Evolutionary conservation across 2,329 filamentous ascomycete genomes (phyloP).

Genomic region (Scopulariopsis brevicaulis): DNA sequence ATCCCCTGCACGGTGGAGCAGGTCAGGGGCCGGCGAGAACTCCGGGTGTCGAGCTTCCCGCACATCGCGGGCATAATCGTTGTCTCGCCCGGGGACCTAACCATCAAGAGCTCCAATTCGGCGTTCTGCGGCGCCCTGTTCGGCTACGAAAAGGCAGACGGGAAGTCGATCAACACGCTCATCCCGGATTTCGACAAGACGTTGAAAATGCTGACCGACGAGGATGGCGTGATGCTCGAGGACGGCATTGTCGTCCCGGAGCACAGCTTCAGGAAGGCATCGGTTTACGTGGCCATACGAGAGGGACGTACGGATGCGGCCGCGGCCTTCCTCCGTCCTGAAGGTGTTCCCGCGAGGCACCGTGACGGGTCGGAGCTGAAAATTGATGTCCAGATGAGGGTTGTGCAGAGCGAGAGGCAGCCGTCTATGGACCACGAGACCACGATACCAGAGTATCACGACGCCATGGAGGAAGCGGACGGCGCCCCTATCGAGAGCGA

Average conservation of each 20-base stretch:
- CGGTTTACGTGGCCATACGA: constrained; percentile 70
- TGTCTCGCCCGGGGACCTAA: constrained; percentile 64
- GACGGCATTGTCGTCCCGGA: constrained; percentile 97
- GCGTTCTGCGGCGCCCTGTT: constrained; percentile 91
- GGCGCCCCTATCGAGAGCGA: constrained; percentile 43
- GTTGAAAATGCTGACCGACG: constrained; percentile 68
- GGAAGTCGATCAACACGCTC: constrained; percentile 65
- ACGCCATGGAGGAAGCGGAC: constrained; percentile 34
- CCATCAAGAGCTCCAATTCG: constrained; percentile 85
- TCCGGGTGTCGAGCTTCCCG: constrained; percentile 86
- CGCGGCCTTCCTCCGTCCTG: constrained; percentile 69
- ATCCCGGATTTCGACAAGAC: constrained; percentile 83
- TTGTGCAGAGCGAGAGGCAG: constrained; percentile 79
- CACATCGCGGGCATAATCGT: constrained; percentile 97
- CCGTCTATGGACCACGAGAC: constrained; percentile 48
- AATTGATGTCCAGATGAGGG: constrained; percentile 92
- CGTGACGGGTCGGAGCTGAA: constrained; percentile 85
- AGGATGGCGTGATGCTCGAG: constrained; percentile 71
- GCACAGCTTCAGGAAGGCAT: constrained; percentile 84
- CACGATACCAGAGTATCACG: constrained; percentile 50
- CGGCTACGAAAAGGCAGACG: constrained; percentile 75
- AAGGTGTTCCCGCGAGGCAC: constrained; percentile 75
- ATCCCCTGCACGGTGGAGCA: constrained; percentile 78
- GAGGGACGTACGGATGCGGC: constrained; percentile 73
- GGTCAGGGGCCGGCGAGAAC: constrained; percentile 53